Evolutionary conservation across 352 stramenopile genomes (phyloP).

Genomic region (Phytophthora hybrid): DNA sequence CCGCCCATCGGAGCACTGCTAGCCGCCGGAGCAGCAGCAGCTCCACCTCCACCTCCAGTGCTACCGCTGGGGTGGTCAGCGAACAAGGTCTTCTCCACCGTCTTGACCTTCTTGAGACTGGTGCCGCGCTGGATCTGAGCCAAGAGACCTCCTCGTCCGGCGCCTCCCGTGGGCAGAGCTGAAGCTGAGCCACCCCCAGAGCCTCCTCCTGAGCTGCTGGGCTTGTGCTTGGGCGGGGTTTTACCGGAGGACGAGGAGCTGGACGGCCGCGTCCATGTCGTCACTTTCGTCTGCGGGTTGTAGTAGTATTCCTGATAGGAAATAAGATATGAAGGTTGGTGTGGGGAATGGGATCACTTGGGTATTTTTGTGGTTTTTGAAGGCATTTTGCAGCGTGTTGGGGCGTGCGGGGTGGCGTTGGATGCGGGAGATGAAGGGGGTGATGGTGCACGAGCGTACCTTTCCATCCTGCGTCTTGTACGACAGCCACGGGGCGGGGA

Average conservation of each 20-base stretch:
- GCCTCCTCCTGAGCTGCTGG: slow-evolving; percentile 30
- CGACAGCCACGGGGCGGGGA: slow-evolving; percentile 80
- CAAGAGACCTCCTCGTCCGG: slow-evolving; percentile 61
- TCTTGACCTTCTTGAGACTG: slow-evolving; percentile 82
- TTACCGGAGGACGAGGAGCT: slow-evolving; percentile 36
- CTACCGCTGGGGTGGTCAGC: slow-evolving; percentile 37
- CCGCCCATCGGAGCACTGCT: slow-evolving; percentile 32
- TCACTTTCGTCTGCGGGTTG: slow-evolving; percentile 89
- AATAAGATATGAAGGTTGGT: background rate
- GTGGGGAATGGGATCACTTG: background rate
- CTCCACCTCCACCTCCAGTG: slow-evolving; percentile 1
- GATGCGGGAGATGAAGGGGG: background rate
- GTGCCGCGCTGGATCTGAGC: slow-evolving; percentile 78
- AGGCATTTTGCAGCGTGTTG: no score
- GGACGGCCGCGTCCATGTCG: slow-evolving; percentile 81
- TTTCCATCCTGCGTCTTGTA: slow-evolving; percentile 91
- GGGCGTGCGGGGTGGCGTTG: background rate
- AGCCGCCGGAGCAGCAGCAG: slow-evolving; percentile 11
- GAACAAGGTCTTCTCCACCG: slow-evolving; percentile 73
- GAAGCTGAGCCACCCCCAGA: background rate
- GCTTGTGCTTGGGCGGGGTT: slow-evolving; percentile 51
- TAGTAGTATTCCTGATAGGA: slow-evolving; percentile 89
- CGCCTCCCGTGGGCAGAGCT: slow-evolving; percentile 35
- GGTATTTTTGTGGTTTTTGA: background rate
- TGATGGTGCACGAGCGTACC: slow-evolving; percentile 38